These are phyloP conservation scores for Blastocystis sp. DNA, from an alignment of 352 stramenopile genomes.

Conservation along the genomic window DNA sequence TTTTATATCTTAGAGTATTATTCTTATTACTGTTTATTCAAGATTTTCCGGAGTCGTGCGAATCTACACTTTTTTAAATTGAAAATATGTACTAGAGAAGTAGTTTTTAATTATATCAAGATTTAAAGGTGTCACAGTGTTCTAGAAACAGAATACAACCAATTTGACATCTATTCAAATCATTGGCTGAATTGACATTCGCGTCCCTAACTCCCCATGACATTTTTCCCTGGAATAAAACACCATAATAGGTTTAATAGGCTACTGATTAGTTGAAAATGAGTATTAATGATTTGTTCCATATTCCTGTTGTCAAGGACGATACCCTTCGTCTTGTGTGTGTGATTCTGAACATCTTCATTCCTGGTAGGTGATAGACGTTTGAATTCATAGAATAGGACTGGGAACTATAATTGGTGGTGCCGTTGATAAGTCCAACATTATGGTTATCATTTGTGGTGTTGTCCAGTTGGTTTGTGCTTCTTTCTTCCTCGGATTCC, in stretches of 20 bases:
- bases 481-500: background rate
- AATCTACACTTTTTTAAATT: too few species aligned
- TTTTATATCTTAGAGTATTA: background rate
- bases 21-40: background rate
- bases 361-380: background rate
- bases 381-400: background rate
- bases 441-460: slow-evolving; percentile 17
- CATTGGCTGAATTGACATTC: background rate
- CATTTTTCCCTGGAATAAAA: too few species aligned
- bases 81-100: too few species aligned
- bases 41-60: too few species aligned
- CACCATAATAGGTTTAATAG: too few species aligned
- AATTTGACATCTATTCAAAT: background rate
- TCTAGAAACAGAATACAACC: background rate
- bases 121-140: background rate
- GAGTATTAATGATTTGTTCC: slow-evolving; percentile 30
- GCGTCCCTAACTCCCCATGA: background rate
- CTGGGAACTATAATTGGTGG: slow-evolving; percentile 47
- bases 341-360: slow-evolving; percentile 42
- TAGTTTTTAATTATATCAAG: too few species aligned
- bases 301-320: slow-evolving; percentile 48
- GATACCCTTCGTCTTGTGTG: slow-evolving; percentile 52
- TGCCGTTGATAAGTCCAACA: background rate
- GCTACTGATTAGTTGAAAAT: background rate
- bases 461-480: background rate